A percentile compares a stretch with the other conserved stretches of the same genome.
Conservation (phyloP, 306 rosid species). For the Castanea crenata region DNA sequence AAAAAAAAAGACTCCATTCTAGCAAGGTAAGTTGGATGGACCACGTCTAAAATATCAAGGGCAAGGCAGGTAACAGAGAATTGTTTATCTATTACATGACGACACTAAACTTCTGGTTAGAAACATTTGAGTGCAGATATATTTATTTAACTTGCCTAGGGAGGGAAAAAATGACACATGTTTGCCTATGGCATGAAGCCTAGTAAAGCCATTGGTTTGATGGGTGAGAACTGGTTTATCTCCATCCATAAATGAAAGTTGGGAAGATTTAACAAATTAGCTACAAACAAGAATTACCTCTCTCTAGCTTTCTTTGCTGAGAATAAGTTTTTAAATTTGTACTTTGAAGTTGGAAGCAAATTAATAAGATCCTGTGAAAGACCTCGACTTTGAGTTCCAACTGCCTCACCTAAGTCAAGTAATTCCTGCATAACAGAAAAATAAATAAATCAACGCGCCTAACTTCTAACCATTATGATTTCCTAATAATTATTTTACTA, state of each 20-base stretch:
- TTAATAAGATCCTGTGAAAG: constrained; percentile 77
- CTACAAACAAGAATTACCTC: constrained; percentile 44
- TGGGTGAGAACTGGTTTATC: background rate
- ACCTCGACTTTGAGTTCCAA: constrained; percentile 85
- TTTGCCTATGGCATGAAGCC: background rate
- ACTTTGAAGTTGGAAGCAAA: constrained; percentile 72
- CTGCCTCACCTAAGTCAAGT: constrained; percentile 83
- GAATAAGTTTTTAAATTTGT: constrained; percentile 68
- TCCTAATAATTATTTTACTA: constrained; percentile 9
- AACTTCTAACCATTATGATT: constrained; percentile 11
- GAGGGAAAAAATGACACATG: background rate
- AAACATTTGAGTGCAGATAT: background rate
- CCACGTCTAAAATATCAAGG: background rate
- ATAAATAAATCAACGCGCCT: background rate
- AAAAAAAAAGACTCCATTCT: background rate
- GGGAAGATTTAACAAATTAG: background rate
- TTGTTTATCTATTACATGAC: background rate
- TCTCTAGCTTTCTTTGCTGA: constrained; percentile 64
- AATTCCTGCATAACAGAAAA: constrained; percentile 54
- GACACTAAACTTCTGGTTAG: background rate
- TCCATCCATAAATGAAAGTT: background rate
- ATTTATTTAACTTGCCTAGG: background rate
- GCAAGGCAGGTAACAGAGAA: background rate
- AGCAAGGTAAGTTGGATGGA: background rate
- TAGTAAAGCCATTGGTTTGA: background rate